Evolutionary conservation across 805 yeast species (phyloP), one percentile per base, ranked within the genome.

Genomic region (Vanderwaltozyma tropicalis): DNA sequence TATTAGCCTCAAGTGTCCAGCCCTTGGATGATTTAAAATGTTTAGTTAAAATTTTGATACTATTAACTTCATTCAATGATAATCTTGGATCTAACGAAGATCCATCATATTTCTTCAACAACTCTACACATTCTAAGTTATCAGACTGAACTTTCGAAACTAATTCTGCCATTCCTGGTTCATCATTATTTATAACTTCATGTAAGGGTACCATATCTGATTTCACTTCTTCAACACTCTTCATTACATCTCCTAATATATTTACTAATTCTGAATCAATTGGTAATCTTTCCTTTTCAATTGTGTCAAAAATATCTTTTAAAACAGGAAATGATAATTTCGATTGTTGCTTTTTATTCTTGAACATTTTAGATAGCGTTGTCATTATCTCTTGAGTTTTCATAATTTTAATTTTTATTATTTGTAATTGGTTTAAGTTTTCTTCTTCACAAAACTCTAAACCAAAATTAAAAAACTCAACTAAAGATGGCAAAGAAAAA

Each of bases 61-160:
- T 50, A 22, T 47, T 49, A 6, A 53, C 63, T 8, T 57, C 62
- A 4, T 44, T 38, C 30, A 55, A 51, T 8, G 28, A 32, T 5
- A 67, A 57, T 35, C 74, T 53, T 3, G 45, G 42, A 41, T 62
- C 67, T 5, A 39, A 22, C 0, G 35, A 34, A 4, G 53, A 57
- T n/a, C 66, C 67, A 31, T 48, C 41, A 35, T 59, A 54, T 16
- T 41, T 46, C 3, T 25, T 28, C 1, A 52, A 32, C 4, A 52
- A 21, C 8, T 39, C 29, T 11, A 41, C 25, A 1, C 35, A 34
- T 10, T 43, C 41, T 2, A 35, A 16, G 2, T 38, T 36, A 28
- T 40, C 37, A 14, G 35, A 27, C 5, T 41, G 38, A 13, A 38
- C 32, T 3, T 33, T 32, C 2, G 37, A 32, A 17, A 42, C 34